phyloP scores from a whole-genome alignment of 1,284 basidiomycete species.

The Meripilus lineatus region DNA sequence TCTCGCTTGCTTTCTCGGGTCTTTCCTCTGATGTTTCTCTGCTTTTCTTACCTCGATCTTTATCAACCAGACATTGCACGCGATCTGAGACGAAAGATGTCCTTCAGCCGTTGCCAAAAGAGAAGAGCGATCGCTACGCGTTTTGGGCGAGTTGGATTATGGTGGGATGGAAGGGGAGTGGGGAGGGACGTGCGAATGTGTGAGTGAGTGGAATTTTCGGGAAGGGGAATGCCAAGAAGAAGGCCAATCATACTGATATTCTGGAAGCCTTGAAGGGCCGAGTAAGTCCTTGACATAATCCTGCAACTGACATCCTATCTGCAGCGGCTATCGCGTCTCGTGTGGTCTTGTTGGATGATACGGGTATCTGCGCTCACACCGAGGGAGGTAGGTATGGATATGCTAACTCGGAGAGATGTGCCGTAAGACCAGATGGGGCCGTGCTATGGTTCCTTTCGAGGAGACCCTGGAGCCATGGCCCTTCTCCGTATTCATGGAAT shows the following conservation, averaged over 20 bases:
- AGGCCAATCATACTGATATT: slow-evolving; percentile 22
- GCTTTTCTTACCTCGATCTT: too few relatives aligned
- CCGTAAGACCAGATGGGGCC: slow-evolving; percentile 42
- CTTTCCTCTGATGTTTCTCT: too few relatives aligned
- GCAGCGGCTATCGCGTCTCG: background rate
- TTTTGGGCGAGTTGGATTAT: too few relatives aligned
- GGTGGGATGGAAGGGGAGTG: background rate
- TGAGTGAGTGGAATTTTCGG: slow-evolving; percentile 13
- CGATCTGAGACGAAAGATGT: too few relatives aligned
- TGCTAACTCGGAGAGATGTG: slow-evolving; percentile 27
- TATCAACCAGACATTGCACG: too few relatives aligned
- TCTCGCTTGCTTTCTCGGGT: too few relatives aligned
- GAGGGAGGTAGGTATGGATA: slow-evolving; percentile 29
- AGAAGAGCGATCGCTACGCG: too few relatives aligned
- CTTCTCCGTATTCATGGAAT: slow-evolving; percentile 26
- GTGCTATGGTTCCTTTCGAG: slow-evolving; percentile 17
- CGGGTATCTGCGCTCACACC: slow-evolving; percentile 14
- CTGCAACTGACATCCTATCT: background rate
- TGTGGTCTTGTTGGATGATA: slow-evolving; percentile 21
- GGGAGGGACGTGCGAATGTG: slow-evolving; percentile 12
- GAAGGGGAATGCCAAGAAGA: too few relatives aligned
- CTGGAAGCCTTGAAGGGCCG: slow-evolving; percentile 20
- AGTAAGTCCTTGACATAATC: slow-evolving; percentile 13
- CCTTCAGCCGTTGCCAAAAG: too few relatives aligned
- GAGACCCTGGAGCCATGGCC: slow-evolving; percentile 8